Conservation (phyloP, 2,329 filamentous ascomycete genomes). For the Sporothrix inflata region DNA sequence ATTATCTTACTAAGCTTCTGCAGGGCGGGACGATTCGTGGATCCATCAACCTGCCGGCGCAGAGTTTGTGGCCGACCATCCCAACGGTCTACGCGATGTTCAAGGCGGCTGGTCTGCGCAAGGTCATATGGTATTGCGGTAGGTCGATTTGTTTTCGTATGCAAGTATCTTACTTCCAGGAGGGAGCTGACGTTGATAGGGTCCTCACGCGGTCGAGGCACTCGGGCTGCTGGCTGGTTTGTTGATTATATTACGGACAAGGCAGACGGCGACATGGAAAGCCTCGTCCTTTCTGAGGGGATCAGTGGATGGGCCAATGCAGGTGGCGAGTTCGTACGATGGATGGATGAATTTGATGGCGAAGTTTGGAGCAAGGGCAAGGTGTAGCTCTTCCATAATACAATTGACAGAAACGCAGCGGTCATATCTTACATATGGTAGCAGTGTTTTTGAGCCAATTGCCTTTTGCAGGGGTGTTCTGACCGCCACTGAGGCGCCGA, state of each 20-base stretch:
- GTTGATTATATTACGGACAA: constrained; percentile 52
- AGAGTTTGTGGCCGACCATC: constrained; percentile 50
- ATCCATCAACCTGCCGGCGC: constrained; percentile 57
- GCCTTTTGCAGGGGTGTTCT: too few species aligned
- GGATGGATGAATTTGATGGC: constrained; percentile 53
- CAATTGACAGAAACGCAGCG: too few species aligned
- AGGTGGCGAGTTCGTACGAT: constrained; percentile 51
- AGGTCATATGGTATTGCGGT: constrained; percentile 56
- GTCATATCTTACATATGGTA: too few species aligned
- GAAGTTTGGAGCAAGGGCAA: constrained; percentile 39
- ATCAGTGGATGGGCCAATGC: constrained; percentile 58
- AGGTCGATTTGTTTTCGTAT: constrained; percentile 21
- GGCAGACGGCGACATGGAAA: constrained; percentile 48
- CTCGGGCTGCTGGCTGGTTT: constrained; percentile 58
- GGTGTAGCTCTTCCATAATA: too few species aligned
- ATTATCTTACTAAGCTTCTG: neutral
- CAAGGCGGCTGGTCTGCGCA: constrained; percentile 45
- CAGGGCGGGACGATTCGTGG: constrained; percentile 60
- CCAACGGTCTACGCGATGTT: constrained; percentile 49
- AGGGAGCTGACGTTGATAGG: constrained; percentile 42
- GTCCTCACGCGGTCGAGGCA: constrained; percentile 58
- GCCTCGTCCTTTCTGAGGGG: constrained; percentile 54
- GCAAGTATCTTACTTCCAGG: neutral
- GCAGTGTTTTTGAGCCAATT: too few species aligned
- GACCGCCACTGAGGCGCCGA: too few species aligned